These are phyloP conservation scores for Coprinopsis strossmayeri DNA, from an alignment of 768 basidiomycete genomes.

Conservation along the genomic window DNA sequence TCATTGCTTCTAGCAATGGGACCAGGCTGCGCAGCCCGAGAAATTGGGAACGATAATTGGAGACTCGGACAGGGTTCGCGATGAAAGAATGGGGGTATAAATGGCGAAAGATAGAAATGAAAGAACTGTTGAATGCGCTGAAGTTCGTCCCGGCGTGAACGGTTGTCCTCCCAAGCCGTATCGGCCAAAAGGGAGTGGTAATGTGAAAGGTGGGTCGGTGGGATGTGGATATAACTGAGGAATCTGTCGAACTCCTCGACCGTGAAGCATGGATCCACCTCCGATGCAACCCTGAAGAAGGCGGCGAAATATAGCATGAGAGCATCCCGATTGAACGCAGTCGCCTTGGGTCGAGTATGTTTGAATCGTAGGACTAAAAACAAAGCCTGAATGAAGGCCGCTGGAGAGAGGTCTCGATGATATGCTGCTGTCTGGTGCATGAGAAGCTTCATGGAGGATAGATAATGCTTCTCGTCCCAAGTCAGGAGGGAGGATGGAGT, in stretches of 20 bases:
- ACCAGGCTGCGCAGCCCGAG: too few species aligned
- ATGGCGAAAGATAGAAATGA: neutral
- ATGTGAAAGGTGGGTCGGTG: neutral
- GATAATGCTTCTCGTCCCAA: too few species aligned
- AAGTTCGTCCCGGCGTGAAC: neutral
- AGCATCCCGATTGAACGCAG: neutral
- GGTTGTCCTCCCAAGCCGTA: neutral
- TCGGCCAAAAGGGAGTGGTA: neutral
- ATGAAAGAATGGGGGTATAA: too few species aligned
- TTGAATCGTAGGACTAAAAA: neutral
- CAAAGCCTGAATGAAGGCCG: neutral
- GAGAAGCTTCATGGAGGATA: neutral
- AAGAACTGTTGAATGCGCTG: neutral
- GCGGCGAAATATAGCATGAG: neutral
- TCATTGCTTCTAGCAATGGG: too few species aligned
- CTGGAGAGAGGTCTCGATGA: neutral
- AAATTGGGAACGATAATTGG: too few species aligned
- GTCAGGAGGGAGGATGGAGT: neutral
- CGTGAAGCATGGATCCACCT: neutral
- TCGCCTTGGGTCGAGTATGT: neutral
- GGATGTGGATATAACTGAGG: neutral
- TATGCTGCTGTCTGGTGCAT: neutral
- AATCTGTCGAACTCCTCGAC: neutral
- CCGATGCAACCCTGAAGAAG: neutral
- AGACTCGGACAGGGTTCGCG: too few species aligned